Evolutionary conservation across 169 alveolate genomes (phyloP), one percentile per base, ranked within the genome.

Genomic region (Plasmodium knowlesi): DNA sequence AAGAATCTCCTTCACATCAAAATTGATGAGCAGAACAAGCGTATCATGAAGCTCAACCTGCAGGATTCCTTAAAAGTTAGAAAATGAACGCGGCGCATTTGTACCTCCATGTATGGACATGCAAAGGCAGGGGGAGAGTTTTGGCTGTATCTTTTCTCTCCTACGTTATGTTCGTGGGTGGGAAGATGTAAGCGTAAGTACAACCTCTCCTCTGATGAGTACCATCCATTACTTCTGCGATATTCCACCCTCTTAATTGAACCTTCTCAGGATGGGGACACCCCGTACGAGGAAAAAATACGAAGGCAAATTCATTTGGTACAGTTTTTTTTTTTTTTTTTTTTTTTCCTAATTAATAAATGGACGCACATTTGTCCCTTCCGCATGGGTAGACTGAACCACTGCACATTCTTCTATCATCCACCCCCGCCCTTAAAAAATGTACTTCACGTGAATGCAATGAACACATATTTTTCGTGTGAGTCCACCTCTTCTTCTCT

Each of bases 221-320:
- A 19, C 19, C n/a, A 8, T 70, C 1, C 37, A 71, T 71, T 12
- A 71, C 1, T 46, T 34, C 54, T 22, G 2, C 78, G 6, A 53
- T 22, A 50, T 43, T 12, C 53, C 82, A 41, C 76, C 50, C 37
- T 8, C 41, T 16, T 72, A 9, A 12, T 30, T 37, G 22, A 14
- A 54, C 25, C 25, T 34, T 19, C 32, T n/a, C 73, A 90, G 95
- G 83, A 72, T 46, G 81, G 54, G 14, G 95, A 81, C 22, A 70
- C 74, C 22, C 92, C 81, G 1, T 57, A 70, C 28, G 91, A 81
- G 57, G 95, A 90, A 81, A 90, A 90, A 80, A 90, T 90, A 90
- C 92, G 83, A 54, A 81, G 84, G 57, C 95, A 90, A 80, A 81
- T 90, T 81, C 25, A 28, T 82, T 72, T 90, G 76, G 95, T 90